Evolutionary conservation across 2,329 filamentous ascomycete species (phyloP), one percentile per base, ranked within the genome.

Genomic region (Ascochyta pisi): DNA sequence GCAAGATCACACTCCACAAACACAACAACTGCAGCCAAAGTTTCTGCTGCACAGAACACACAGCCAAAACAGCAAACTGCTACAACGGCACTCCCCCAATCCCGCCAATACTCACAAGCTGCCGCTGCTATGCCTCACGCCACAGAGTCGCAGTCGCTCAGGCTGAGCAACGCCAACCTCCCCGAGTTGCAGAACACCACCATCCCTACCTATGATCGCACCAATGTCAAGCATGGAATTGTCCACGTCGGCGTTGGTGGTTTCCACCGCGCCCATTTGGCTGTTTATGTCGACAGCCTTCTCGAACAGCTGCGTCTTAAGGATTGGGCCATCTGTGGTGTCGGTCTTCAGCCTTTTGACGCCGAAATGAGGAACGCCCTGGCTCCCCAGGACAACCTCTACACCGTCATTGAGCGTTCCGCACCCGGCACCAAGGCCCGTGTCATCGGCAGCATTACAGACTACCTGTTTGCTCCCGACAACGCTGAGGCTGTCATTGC

Each of bases 311-410:
- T 68, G 42, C 51, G 58, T 40, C 57, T 66, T 15, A 59, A 63
- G 34, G 66, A 70, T 40, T 70, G 67, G 67, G 66, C 67, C 12
- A 70, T 70, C 29, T 70, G 67, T 48, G 67, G 67, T 56, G 66
- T 70, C 24, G 67, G 63, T 29, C 57, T 70, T 9, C 65, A 67
- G 58, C 63, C 67, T 24, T 70, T 67, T 33, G 67, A 64, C 44
- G 66, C 63, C 15, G 54, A 63, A 31, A 70, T 70, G 67, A 60
- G 57, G 35, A 61, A 70, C 46, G 67, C 67, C 4, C 52, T 70
- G 10, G 52, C 44, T 15, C 58, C 59, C 16, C 67, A 70, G 47
- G 67, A 70, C 48, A 62, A 68, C 46, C 66, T 70, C 33, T 70
- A 70, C 61, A 70, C 67, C 31, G 56, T 68, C 48, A 61, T 70